These are phyloP conservation scores for Entrophospora sp. DNA, from an alignment of 192 early-diverging fungal genomes.

Conservation along the genomic window DNA sequence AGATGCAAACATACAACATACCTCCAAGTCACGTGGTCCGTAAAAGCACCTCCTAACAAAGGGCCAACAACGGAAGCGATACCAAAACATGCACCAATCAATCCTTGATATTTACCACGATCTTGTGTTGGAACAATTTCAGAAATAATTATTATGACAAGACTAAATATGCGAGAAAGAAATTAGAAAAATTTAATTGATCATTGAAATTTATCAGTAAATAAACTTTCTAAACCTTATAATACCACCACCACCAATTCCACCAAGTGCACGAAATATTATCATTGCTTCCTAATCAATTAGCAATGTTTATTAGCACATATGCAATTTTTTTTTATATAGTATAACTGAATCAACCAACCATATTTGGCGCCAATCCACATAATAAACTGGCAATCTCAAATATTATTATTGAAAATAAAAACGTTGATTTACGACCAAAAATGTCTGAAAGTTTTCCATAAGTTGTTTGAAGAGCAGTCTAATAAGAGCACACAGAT, in stretches of 20 bases:
- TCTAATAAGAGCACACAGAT: slow-evolving; percentile 12
- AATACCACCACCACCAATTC: slow-evolving; percentile 76
- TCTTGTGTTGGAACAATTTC: slow-evolving; percentile 81
- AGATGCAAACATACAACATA: slow-evolving; percentile 2
- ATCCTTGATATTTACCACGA: slow-evolving; percentile 80
- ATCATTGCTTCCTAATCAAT: slow-evolving; percentile 36
- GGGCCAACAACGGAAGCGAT: slow-evolving; percentile 74
- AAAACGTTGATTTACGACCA: slow-evolving; percentile 72
- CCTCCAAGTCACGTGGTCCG: slow-evolving; percentile 49
- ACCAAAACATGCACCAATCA: slow-evolving; percentile 73
- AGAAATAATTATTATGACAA: slow-evolving; percentile 74
- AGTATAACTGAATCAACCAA: background rate
- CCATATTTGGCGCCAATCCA: slow-evolving; percentile 60
- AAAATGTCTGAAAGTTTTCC: slow-evolving; percentile 81
- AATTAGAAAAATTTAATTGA: too few species aligned
- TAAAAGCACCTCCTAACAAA: slow-evolving; percentile 77
- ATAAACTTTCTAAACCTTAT: slow-evolving; percentile 27
- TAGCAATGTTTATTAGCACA: background rate
- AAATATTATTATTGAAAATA: slow-evolving; percentile 70
- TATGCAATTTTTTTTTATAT: background rate
- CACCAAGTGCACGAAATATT: slow-evolving; percentile 67
- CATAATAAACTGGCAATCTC: slow-evolving; percentile 76
- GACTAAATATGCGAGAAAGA: too few species aligned
- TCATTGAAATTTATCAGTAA: too few species aligned
- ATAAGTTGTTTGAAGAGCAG: slow-evolving; percentile 30